Evolutionary conservation across 176 grass and related monocot genomes (phyloP), one percentile per base, ranked within the genome.

Genomic region (Dendrocalamus sinicus): DNA sequence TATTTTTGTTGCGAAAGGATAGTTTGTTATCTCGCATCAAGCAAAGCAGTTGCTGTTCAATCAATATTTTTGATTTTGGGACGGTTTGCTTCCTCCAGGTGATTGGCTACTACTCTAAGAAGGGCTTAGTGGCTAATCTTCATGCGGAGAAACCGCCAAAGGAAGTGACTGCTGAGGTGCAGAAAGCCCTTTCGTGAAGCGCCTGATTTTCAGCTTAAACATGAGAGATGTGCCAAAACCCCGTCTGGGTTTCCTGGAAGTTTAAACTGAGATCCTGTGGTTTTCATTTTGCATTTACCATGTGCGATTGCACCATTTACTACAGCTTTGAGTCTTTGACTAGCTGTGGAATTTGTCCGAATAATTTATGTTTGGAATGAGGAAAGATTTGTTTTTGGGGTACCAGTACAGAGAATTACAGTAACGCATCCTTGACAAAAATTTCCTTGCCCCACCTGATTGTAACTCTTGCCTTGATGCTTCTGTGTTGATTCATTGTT

Each of bases 31-130:
- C 66, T 87, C 6, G 5, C 53, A 67, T 28, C 28, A 72, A 58
- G 73, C 28, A 79, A 23, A 14, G 4, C 53, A 48, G 16, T 86
- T 61, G 52, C 7, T 73, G 28, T 32, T 41, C 13, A 19, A 28
- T 76, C 28, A n/a, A 22, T 70, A 28, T 87, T 83, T 35, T 51
- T 57, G 68, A 68, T 68, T 71, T 90, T 9, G 22, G 14, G 54
- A 73, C 54, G 68, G n/a, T 86, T 86, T 74, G 9, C 47, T 23
- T 47, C 35, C 45, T 83, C 19, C 78, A 98, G 93, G 93, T 99
- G 76, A 99, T 94, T 74, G 91, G 91, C 30, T 98, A 98, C 86
- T 95, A 95, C 67, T 84, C 87, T 24, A 95, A 94, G 90, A 92
- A 98, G 71, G 83, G 93, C 11, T 60, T 94, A 51, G 93, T 95